Evolutionary conservation across 768 basidiomycete genomes (phyloP), one percentile per base, ranked within the genome.

Genomic region (Clitopilus passeckerianus): DNA sequence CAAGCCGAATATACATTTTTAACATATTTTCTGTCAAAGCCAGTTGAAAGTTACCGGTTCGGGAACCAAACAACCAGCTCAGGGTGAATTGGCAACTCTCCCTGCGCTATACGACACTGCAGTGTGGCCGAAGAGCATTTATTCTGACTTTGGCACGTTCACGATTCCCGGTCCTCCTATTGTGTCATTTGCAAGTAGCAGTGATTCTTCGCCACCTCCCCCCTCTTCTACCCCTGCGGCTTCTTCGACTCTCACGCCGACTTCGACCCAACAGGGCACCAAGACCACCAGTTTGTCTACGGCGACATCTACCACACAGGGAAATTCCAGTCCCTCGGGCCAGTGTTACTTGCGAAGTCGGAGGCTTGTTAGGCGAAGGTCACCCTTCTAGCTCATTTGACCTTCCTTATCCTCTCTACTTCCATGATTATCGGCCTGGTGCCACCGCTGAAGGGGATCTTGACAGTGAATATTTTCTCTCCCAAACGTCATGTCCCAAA

Each of bases 11-110:
- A 54, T 5, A 23, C 18, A 46, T 54, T 41, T 46, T 43, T 52
- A 27, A 35, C 24, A 34, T 58, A 30, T 52, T 56, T 23, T 18
- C 22, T 22, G n/a, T 50, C 20, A 18, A 18, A 74, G 74, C 5
- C 74, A 77, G 67, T 59, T 77, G 58, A 68, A 70, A 20, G 71
- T 77, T 22, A 74, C 66, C 63, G 75, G 76, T 27, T 64, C 72
- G 63, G 75, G 75, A 57, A 72, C 70, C 30, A 67, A 70, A n/a
- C 58, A 66, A 18, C 73, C 77, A 57, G 72, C 73, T 30, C 64
- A 65, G 57, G 63, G 61, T 55, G 72, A 76, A 58, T 61, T 75
- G 53, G 71, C 73, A 57, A 66, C 68, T 24, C 75, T 78, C 66
- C 71, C 74, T 57, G 67, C 65, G 33, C 60, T 75, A 22, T 76